Evolutionary conservation across 2,329 filamentous ascomycete species (phyloP), one percentile per base, ranked within the genome.

Genomic region (Colletotrichum chrysophilum): DNA sequence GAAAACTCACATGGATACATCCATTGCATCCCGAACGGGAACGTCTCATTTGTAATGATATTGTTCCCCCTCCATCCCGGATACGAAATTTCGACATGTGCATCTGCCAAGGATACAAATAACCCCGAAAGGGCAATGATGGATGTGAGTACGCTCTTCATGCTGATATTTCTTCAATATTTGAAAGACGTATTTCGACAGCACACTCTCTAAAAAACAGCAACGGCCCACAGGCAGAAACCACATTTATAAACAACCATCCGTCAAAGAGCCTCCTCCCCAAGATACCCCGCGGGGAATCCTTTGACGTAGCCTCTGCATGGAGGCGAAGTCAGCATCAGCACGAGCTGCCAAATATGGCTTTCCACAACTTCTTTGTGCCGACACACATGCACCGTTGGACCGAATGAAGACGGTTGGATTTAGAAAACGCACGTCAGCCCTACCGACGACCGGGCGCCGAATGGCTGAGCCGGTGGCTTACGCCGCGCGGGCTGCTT

Each of bases 11-110:
- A 94, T 80, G 93, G 92, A 85, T 93, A 94, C 80, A 90, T 89
- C 91, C 92, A 94, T 83, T 94, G 89, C 90, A 93, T 92, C 79
- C 92, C 92, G 79, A 91, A 93, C 1, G 92, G 91, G 78, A 88
- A 93, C 7, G 88, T 90, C 70, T 91, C 91, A 77, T 91, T 93
- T 10, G 89, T 90, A 76, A 89, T 85, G 24, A 94, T 87, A 79
- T 92, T 93, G 83, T 94, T 88, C 70, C 92, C 92, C 87, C 91
- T 84, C 89, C 91, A 93, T 71, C 89, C 90, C 1, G 92, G 91
- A 80, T 93, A 94, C 70, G 89, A 89, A 82, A 94, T 91, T 76
- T 93, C 88, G 2, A 88, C 90, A 80, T 93, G 91, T 65, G 69
- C 74, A 38, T 38, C 8, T 4, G 21, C 56, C 7, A 64, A 28